These are phyloP conservation scores for Cronartium quercuum DNA, from an alignment of 1,284 basidiomycete species.

Conservation along the genomic window DNA sequence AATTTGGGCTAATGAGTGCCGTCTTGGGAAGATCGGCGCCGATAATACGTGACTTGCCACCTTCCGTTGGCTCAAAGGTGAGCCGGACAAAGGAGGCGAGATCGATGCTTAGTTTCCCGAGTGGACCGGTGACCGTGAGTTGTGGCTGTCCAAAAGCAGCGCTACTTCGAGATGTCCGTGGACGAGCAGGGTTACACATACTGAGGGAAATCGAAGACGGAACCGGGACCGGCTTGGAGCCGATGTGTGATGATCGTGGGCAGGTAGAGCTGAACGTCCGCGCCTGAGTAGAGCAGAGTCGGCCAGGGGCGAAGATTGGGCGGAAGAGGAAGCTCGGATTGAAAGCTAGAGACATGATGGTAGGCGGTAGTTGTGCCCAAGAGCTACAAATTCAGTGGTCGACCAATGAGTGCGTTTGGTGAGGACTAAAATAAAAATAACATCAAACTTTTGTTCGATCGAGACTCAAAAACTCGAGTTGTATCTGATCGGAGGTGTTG, in stretches of 20 bases:
- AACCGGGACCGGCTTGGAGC: constrained; percentile 67
- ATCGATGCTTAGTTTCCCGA: constrained; percentile 67
- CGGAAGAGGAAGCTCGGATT: too few relatives aligned
- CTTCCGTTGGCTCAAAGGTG: constrained; percentile 16
- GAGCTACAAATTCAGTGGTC: too few relatives aligned
- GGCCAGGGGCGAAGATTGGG: not conserved
- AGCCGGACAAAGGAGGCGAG: constrained; percentile 47
- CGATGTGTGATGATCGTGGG: constrained; percentile 58
- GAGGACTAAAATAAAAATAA: too few relatives aligned
- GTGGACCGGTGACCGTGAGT: constrained; percentile 65
- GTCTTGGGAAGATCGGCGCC: constrained; percentile 41
- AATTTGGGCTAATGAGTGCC: constrained; percentile 42
- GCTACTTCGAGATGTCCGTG: constrained; percentile 10
- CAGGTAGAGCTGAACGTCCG: constrained; percentile 17
- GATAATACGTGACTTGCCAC: constrained; percentile 10
- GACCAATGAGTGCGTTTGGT: too few relatives aligned
- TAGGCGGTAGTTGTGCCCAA: too few relatives aligned
- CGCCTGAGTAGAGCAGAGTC: not conserved
- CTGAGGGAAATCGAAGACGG: constrained; percentile 62
- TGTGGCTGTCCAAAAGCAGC: constrained; percentile 43
- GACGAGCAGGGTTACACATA: constrained; percentile 38
- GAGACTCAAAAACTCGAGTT: too few relatives aligned
- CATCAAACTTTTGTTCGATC: too few relatives aligned
- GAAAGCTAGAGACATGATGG: too few relatives aligned
- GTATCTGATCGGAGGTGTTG: too few relatives aligned